These are phyloP conservation scores for Solanum ossicruentum DNA, from an alignment of 257 asterid genomes.

Conservation along the genomic window DNA sequence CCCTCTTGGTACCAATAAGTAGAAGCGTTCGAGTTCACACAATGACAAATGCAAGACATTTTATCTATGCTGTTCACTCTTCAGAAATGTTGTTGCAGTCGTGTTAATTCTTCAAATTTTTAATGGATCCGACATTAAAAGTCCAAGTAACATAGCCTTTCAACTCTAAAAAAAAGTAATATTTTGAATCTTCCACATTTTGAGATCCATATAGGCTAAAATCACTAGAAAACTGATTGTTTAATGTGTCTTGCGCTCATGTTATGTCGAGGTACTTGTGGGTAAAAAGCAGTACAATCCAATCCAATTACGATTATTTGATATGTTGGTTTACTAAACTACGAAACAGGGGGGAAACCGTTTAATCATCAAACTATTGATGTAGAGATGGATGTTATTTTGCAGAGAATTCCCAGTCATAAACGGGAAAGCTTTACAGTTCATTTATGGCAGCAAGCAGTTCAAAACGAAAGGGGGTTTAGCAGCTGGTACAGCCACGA, in stretches of 20 bases:
- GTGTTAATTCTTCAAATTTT: not conserved
- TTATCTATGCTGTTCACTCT: not conserved
- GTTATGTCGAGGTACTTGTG: not conserved
- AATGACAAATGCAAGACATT: not conserved
- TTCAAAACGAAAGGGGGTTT: slow-evolving; percentile 90
- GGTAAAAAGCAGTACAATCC: not conserved
- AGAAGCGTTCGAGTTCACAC: not conserved
- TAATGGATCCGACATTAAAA: not conserved
- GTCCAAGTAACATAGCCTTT: not conserved
- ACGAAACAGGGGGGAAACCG: not conserved
- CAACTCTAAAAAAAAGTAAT: not conserved
- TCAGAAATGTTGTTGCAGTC: not conserved
- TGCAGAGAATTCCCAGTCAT: slow-evolving; percentile 63
- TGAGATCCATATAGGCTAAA: not conserved
- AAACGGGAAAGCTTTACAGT: slow-evolving; percentile 72
- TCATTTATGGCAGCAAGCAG: slow-evolving; percentile 83
- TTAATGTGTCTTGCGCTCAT: not conserved
- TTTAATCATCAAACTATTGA: not conserved
- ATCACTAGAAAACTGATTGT: not conserved
- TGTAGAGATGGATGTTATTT: not conserved
- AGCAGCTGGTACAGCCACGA: slow-evolving; percentile 91
- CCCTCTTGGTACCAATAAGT: not conserved
- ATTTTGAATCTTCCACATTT: not conserved
- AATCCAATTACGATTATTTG: not conserved
- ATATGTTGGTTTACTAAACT: not conserved